phyloP scores from a whole-genome alignment of 805 yeast genomes.

The Danielozyma ontarioensis region DNA sequence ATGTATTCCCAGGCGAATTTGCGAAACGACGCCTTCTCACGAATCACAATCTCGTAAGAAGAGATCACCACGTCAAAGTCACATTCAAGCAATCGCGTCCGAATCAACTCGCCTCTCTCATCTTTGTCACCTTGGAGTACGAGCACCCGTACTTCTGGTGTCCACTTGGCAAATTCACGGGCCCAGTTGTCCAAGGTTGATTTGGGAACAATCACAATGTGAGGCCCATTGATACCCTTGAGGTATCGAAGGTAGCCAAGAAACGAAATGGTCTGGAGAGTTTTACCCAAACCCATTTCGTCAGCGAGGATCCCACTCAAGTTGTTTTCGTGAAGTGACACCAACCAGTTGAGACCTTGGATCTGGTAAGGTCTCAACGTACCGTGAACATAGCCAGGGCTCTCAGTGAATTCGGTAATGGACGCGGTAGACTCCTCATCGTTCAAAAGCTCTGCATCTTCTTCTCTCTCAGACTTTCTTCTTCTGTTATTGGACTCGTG shows the following conservation, averaged over 20 bases:
- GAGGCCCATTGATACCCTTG: slow-evolving; percentile 81
- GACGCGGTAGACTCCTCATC: slow-evolving; percentile 65
- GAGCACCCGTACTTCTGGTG: slow-evolving; percentile 84
- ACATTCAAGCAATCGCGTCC: slow-evolving; percentile 55
- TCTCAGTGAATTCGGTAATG: slow-evolving; percentile 70
- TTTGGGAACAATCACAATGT: slow-evolving; percentile 88
- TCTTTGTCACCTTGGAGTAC: slow-evolving; percentile 90
- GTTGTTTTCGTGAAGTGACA: slow-evolving; percentile 80
- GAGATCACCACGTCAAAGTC: slow-evolving; percentile 88
- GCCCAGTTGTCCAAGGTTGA: slow-evolving; percentile 96
- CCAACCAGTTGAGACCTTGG: slow-evolving; percentile 94
- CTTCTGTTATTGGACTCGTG: slow-evolving; percentile 39
- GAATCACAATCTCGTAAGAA: slow-evolving; percentile 88
- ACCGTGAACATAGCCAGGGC: slow-evolving; percentile 78
- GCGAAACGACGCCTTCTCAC: slow-evolving; percentile 77
- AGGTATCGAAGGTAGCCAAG: slow-evolving; percentile 81
- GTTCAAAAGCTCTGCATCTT: slow-evolving; percentile 83
- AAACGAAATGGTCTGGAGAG: slow-evolving; percentile 90
- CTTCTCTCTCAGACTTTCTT: slow-evolving; percentile 91
- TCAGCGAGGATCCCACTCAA: slow-evolving; percentile 93
- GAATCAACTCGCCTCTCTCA: slow-evolving; percentile 58
- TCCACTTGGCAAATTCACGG: slow-evolving; percentile 92
- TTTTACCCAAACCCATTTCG: slow-evolving; percentile 97
- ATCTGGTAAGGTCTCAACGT: slow-evolving; percentile 83
- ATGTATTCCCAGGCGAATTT: slow-evolving; percentile 91